A percentile compares a stretch with the other conserved stretches of the same genome.
These are phyloP conservation scores for Pichia sp. DNA, from an alignment of 1,139 yeast genomes.

Conservation along the genomic window DNA sequence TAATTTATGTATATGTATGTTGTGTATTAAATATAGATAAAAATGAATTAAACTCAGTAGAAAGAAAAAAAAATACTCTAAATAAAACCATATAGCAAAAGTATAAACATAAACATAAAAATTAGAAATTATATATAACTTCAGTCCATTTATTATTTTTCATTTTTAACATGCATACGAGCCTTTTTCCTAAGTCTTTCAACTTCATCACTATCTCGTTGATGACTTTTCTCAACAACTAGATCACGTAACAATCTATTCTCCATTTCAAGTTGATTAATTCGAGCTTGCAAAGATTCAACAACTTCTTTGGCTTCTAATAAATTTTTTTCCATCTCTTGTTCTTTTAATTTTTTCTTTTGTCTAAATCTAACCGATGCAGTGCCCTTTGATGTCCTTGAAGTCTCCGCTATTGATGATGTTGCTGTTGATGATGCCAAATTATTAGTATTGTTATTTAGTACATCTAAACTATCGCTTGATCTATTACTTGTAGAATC, in stretches of 20 bases:
- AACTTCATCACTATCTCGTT: slow-evolving; percentile 30
- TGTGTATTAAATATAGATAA: too few relatives aligned
- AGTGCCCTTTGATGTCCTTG: slow-evolving; percentile 31
- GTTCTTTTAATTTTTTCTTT: slow-evolving; percentile 77
- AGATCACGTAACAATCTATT: slow-evolving; percentile 64
- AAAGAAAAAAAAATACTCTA: too few relatives aligned
- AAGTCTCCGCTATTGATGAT: neutral
- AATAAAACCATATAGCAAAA: too few relatives aligned
- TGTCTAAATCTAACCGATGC: slow-evolving; percentile 78
- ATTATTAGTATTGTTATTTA: neutral
- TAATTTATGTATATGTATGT: too few relatives aligned
- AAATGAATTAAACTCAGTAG: too few relatives aligned
- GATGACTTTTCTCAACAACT: slow-evolving; percentile 53
- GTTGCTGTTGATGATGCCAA: neutral
- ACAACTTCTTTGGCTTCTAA: slow-evolving; percentile 59
- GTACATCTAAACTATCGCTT: neutral
- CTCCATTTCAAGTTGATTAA: slow-evolving; percentile 57
- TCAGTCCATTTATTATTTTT: neutral
- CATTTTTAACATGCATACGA: slow-evolving; percentile 11
- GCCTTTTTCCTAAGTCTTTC: slow-evolving; percentile 30
- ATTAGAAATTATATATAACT: too few relatives aligned
- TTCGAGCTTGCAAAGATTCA: slow-evolving; percentile 52
- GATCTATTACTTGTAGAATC: neutral
- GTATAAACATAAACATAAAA: too few relatives aligned
- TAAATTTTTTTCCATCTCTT: slow-evolving; percentile 70